Base-by-base conservation (phyloP, 495 filamentous ascomycete genomes). In the Tuber melanosporum region DNA sequence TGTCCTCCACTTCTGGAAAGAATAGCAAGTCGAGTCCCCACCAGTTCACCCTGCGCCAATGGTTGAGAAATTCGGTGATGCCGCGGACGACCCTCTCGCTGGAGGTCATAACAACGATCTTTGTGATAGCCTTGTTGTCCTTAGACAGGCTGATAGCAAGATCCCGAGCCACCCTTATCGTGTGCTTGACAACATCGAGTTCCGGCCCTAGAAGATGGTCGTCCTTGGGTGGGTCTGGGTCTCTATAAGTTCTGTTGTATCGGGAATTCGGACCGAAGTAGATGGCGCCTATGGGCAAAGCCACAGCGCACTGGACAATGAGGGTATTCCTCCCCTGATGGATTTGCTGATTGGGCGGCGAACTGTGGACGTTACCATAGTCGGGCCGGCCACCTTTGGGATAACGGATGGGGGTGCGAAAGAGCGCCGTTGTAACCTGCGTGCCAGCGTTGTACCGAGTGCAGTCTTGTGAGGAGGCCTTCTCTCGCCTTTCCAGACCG, bases 231-330 rank as follows among this genome's bases (percentile, higher is more conserved):
- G 77, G 43, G 0, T n/a, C 15, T 12, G 41, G 3, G 8, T 62
- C 22, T 26, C 2, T 62, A 62, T 62, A 10, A 2, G 22, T 3
- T 62, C 73, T 71, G 36, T 80, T 80, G 45, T 76, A 42, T 22
- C 26, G 52, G 5, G 77, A 80, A 32, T 74, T 42, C 22, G 73
- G 78, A 0, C 77, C 74, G 2, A 80, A 80, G 41, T 47, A 76
- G 43, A 80, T 46, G 0, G 46, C 20, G 17, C 71, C 41, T 7
- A 45, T 42, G 15, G 26, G 20, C 22, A 17, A 8, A 19, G 71
- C 4, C 9, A 20, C 62, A 42, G 17, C 32, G 17, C 71, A 80
- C 57, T 42, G n/a, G 36, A 76, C 74, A 39, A 80, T 72, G 17
- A 80, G 62, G 22, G 78, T 80, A 19, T 80, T 36, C 14, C 14